phyloP scores from a whole-genome alignment of 306 rosid species.

The Carpinus fangiana region DNA sequence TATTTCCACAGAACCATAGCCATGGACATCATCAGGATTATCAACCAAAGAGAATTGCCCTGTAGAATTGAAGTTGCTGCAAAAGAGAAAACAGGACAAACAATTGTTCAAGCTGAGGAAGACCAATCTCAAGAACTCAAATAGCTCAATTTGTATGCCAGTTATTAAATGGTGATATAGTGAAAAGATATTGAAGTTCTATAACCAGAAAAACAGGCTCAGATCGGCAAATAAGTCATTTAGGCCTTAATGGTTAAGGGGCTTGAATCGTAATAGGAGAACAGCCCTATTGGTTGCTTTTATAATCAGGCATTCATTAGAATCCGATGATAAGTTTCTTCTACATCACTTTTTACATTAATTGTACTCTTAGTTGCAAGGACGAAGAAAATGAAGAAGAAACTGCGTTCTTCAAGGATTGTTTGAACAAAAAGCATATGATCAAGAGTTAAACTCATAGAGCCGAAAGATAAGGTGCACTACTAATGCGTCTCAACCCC shows the following conservation, averaged over 20 bases:
- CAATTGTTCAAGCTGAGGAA: neutral
- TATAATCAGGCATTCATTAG: neutral
- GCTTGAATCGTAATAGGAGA: neutral
- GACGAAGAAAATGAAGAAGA: no score
- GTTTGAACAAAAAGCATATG: no score
- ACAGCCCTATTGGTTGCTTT: neutral
- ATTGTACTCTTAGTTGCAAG: neutral
- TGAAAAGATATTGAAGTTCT: neutral
- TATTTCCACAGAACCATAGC: conserved; percentile 29
- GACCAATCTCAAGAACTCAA: neutral
- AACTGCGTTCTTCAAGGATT: no score
- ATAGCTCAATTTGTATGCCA: neutral
- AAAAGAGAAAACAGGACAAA: neutral
- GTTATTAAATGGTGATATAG: neutral
- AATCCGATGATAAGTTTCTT: no score
- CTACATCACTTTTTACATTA: neutral
- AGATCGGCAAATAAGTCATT: neutral
- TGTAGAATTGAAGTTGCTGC: conserved; percentile 45
- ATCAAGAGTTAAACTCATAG: no score
- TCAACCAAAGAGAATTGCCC: conserved; percentile 40
- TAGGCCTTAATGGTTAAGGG: neutral
- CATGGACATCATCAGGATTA: conserved; percentile 31
- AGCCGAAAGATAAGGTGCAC: no score
- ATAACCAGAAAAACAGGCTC: neutral
- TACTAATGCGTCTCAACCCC: no score